These are phyloP conservation scores for Aspergillus neoniger DNA, from an alignment of 2,329 filamentous ascomycete species.

Conservation along the genomic window DNA sequence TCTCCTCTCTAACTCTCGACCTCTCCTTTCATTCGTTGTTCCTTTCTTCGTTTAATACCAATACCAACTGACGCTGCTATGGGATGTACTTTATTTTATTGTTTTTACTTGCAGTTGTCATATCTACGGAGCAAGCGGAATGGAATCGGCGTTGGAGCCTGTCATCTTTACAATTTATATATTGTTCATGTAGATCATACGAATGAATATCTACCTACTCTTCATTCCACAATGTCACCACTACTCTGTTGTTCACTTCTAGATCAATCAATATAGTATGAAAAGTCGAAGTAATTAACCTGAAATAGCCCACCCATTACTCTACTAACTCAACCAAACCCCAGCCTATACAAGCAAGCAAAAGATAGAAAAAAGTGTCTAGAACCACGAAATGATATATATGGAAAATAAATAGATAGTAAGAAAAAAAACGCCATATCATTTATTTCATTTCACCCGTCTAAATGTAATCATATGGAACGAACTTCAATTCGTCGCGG, in stretches of 20 bases:
- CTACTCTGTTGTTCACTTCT: no score
- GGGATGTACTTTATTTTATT: conserved; percentile 11
- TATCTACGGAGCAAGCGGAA: neutral
- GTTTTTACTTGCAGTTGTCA: neutral
- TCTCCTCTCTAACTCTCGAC: conserved; percentile 1
- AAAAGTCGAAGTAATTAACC: no score
- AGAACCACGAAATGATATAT: no score
- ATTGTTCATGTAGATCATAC: neutral
- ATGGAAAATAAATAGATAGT: neutral
- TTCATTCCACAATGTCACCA: no score
- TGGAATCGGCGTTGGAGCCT: neutral
- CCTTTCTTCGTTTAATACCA: conserved; percentile 10
- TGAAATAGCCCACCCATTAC: no score
- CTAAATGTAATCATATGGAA: neutral
- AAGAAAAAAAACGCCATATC: neutral
- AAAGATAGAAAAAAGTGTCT: no score
- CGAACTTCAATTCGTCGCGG: neutral
- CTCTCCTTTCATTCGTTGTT: neutral
- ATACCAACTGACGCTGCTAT: conserved; percentile 12
- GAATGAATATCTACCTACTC: neutral
- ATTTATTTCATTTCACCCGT: conserved; percentile 4
- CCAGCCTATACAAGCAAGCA: no score
- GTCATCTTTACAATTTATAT: neutral
- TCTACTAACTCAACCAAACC: no score
- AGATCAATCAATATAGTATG: no score